Percentiles rank a stretch among this genome's conserved stretches.
Evolutionary conservation across 2,329 filamentous ascomycete genomes (phyloP).

Genomic region (Colletotrichum sojae): DNA sequence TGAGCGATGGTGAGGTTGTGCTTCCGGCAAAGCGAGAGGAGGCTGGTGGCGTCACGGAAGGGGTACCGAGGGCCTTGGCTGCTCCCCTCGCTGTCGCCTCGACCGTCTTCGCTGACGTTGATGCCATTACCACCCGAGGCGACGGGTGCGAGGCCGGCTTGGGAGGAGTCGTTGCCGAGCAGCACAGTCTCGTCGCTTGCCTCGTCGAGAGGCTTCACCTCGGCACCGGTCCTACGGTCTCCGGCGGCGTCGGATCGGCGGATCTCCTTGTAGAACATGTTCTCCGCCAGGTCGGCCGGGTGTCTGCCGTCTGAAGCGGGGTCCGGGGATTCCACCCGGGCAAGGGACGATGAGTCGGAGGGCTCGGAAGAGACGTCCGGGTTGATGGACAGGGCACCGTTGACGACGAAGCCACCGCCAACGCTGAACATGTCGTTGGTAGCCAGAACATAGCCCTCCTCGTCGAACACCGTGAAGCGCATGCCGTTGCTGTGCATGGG

Average conservation of each 20-base stretch:
- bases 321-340: slow-evolving; percentile 43
- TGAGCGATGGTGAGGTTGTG: slow-evolving; percentile 67
- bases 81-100: slow-evolving; percentile 39
- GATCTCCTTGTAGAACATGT: slow-evolving; percentile 67
- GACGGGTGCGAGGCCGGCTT: background rate
- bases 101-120: slow-evolving; percentile 15
- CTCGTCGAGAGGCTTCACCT: slow-evolving; percentile 54
- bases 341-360: slow-evolving; percentile 9
- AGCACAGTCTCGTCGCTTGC: slow-evolving; percentile 29
- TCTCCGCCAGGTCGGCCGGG: slow-evolving; percentile 65
- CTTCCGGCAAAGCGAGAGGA: slow-evolving; percentile 62
- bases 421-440: slow-evolving; percentile 67
- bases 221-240: slow-evolving; percentile 59
- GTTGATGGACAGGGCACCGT: slow-evolving; percentile 62
- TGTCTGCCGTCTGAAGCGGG: slow-evolving; percentile 45
- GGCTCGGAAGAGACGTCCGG: slow-evolving; percentile 43
- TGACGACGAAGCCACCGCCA: slow-evolving; percentile 67
- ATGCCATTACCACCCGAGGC: slow-evolving; percentile 11
- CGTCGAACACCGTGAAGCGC: slow-evolving; percentile 65
- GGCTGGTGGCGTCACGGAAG: slow-evolving; percentile 62
- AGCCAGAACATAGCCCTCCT: slow-evolving; percentile 61
- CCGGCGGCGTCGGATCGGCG: slow-evolving; percentile 61
- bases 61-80: slow-evolving; percentile 56
- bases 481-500: slow-evolving; percentile 67
- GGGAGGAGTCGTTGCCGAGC: slow-evolving; percentile 1